Conservation (phyloP, 305 asterid genomes). For the Petunia hybrid region DNA sequence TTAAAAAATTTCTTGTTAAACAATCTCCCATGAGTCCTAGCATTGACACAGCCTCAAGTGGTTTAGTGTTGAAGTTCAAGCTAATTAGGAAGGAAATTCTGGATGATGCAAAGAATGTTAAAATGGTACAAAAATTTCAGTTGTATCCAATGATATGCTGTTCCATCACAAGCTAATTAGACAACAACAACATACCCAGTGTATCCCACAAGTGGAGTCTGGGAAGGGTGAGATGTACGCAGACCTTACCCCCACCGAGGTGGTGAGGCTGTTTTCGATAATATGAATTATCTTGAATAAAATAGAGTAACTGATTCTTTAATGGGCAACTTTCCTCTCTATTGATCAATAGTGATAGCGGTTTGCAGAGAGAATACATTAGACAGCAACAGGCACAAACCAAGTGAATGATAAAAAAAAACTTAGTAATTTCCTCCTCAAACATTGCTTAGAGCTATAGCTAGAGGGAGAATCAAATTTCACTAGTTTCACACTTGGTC, state of each 20-base stretch:
- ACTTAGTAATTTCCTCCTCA: not conserved
- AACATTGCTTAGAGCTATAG: not conserved
- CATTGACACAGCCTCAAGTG: not conserved
- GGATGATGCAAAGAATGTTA: not conserved
- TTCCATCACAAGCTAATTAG: not conserved
- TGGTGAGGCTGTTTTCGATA: too few relatives aligned
- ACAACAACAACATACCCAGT: too few relatives aligned
- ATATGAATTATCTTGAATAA: constrained; percentile 16
- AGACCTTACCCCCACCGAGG: too few relatives aligned
- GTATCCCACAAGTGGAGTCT: too few relatives aligned
- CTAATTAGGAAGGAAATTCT: not conserved
- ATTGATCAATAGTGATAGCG: not conserved
- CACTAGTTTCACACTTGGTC: constrained; percentile 6
- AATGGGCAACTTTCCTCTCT: not conserved
- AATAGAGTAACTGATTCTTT: not conserved
- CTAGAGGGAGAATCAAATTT: constrained; percentile 9
- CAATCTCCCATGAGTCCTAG: not conserved
- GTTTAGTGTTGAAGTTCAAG: constrained; percentile 6
- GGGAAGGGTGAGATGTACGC: too few relatives aligned
- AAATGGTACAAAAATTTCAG: not conserved
- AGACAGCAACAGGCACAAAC: constrained; percentile 19
- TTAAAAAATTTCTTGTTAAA: not conserved
- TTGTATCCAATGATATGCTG: not conserved
- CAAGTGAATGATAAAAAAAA: constrained; percentile 4
- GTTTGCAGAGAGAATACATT: constrained; percentile 18